Evolutionary conservation across 345 rosid genomes (phyloP).

Genomic region (Aquilaria malaccensis): DNA sequence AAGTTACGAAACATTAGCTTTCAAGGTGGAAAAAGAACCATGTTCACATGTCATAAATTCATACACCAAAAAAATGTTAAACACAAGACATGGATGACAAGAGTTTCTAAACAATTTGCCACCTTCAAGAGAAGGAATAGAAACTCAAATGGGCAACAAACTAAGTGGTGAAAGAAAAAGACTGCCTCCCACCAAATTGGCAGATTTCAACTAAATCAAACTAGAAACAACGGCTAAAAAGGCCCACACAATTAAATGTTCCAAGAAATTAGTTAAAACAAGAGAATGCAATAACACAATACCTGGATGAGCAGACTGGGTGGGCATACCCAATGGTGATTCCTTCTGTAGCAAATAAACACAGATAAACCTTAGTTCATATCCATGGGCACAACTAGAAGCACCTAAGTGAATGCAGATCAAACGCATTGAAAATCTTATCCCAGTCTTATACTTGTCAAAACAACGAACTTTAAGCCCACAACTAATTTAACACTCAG

Average conservation of each 20-base stretch:
- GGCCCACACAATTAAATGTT: neutral
- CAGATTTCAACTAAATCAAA: too few species aligned
- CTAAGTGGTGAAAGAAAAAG: too few species aligned
- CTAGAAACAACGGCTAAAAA: neutral
- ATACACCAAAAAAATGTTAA: too few species aligned
- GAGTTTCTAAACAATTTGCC: too few species aligned
- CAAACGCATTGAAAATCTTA: constrained; percentile 1
- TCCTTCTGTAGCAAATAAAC: constrained; percentile 54
- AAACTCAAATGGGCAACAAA: too few species aligned
- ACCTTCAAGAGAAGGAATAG: too few species aligned
- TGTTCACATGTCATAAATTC: too few species aligned
- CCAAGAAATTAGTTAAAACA: neutral
- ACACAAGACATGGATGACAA: too few species aligned
- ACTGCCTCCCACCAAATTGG: too few species aligned
- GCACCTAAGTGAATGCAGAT: neutral
- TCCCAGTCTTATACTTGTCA: neutral
- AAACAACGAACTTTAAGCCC: too few species aligned
- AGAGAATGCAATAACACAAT: constrained; percentile 14
- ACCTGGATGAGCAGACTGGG: constrained; percentile 96
- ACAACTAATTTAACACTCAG: neutral
- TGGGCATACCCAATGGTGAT: constrained; percentile 58
- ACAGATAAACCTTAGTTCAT: neutral
- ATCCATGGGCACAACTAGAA: neutral
- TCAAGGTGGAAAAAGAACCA: too few species aligned
- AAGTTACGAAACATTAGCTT: too few species aligned